Evolutionary conservation across 805 yeast genomes (phyloP).

Genomic region (Metschnikowia kofuensis): DNA sequence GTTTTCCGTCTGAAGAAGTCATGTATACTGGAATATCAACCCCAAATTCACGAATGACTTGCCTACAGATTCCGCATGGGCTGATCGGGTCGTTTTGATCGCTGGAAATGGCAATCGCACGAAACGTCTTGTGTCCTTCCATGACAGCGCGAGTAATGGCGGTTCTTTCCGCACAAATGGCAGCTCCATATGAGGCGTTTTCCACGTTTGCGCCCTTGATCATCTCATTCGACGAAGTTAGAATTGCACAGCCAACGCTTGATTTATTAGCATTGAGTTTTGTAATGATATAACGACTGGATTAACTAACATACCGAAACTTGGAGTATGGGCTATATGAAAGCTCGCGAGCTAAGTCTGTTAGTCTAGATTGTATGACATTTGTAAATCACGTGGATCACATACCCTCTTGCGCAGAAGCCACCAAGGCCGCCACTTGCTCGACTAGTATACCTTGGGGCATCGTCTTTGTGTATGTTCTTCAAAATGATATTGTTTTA

Average conservation of each 20-base stretch:
- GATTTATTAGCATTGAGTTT: neutral
- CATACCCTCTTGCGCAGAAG: constrained; percentile 11
- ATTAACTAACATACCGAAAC: constrained; percentile 40
- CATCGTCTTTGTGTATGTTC: neutral
- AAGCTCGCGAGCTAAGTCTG: constrained; percentile 40
- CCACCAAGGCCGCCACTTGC: constrained; percentile 1
- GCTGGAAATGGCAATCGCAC: constrained; percentile 65
- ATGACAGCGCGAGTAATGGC: constrained; percentile 32
- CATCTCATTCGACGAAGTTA: constrained; percentile 48
- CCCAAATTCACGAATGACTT: constrained; percentile 80
- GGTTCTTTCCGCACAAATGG: constrained; percentile 42
- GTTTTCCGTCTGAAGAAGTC: constrained; percentile 55
- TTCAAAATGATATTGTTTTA: neutral
- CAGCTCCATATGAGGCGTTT: constrained; percentile 80
- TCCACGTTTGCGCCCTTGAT: constrained; percentile 85
- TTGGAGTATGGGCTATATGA: constrained; percentile 74
- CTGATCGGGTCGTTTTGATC: constrained; percentile 58
- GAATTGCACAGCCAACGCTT: constrained; percentile 75
- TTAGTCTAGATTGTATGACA: constrained; percentile 9
- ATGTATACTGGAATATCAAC: constrained; percentile 59
- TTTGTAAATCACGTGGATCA: neutral
- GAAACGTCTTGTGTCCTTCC: constrained; percentile 42
- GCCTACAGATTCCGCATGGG: constrained; percentile 96
- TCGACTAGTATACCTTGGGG: neutral
- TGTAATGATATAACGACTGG: neutral